Evolutionary conservation across 2,329 filamentous ascomycete species (phyloP), one percentile per base, ranked within the genome.

Genomic region (Cladosporium colombiae): DNA sequence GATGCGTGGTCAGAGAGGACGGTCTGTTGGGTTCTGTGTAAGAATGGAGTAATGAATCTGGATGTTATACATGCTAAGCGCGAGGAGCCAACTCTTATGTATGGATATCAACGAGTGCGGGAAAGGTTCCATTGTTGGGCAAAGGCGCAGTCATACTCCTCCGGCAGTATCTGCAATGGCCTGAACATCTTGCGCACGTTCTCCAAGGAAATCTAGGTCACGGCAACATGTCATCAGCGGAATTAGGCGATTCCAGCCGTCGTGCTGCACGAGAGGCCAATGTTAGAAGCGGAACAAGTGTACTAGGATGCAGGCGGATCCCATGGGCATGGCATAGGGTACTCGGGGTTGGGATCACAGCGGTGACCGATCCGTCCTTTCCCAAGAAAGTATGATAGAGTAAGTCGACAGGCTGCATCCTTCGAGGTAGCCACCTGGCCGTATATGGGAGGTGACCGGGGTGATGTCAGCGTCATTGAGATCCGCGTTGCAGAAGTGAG

Each of bases 211-310:
- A 33, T 55, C 27, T 18, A 55, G 27, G 16, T 55, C 27, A 11
- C 18, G 52, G 52, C 27, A 11, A 55, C 52, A 44, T 44, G 35
- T 21, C 33, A 35, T n/a, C 27, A 25, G n/a, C 40, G 14, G 29
- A 31, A 49, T 52, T 21, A 11, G 56, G 25, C 49, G 58, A 49
- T 23, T 18, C 31, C 31, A 40, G 31, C 60, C 60, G 46, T 40
- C 29, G 33, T 55, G 49, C 50, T 56, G 61, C 61, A 63, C 23
- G 18, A 25, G n/a, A 49, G n/a, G 50, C 50, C 50, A 63, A 23
- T 63, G 50, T 63, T 56, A 63, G 61, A 63, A 40, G n/a, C 50
- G 61, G 61, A 27, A 29, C 35, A 44, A 40, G 29, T 2, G 7
- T 6, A 29, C 35, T n/a, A 16, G 56, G 56, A 29, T 57, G 33